Percentiles rank a stretch among this genome's conserved stretches.
phyloP scores from a whole-genome alignment of 257 asterid species.

The Asclepias syriaca region DNA sequence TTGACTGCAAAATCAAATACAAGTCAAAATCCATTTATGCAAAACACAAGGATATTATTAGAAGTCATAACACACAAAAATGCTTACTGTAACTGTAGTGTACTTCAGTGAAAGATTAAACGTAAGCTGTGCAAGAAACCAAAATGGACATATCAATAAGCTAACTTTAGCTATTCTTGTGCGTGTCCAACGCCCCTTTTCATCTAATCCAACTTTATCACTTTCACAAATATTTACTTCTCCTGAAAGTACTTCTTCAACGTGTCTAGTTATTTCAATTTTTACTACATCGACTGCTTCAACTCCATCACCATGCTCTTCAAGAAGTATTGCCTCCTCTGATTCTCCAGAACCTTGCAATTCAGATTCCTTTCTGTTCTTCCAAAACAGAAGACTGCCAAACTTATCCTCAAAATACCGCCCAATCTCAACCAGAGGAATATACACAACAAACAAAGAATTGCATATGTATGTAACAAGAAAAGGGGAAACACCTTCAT shows the following conservation, averaged over 20 bases:
- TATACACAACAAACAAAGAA: constrained; percentile 71
- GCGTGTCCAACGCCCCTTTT: constrained; percentile 91
- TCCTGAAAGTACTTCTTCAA: constrained; percentile 14
- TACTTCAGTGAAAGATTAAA: constrained; percentile 91
- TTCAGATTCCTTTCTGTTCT: constrained; percentile 20
- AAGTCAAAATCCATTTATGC: constrained; percentile 8
- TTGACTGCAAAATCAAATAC: constrained; percentile 50
- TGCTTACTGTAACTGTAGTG: constrained; percentile 86
- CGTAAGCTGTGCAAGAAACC: constrained; percentile 92
- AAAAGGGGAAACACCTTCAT: constrained; percentile 85
- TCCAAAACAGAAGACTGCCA: constrained; percentile 63
- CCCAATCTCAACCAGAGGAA: constrained; percentile 77
- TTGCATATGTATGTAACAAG: constrained; percentile 87
- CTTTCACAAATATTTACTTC: constrained; percentile 13
- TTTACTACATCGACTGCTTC: constrained; percentile 17
- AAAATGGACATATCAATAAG: constrained; percentile 81
- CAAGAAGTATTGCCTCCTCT: constrained; percentile 67
- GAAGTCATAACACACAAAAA: neutral
- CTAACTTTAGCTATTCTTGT: constrained; percentile 79
- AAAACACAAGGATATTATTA: neutral
- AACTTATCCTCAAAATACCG: constrained; percentile 67
- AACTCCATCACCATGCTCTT: constrained; percentile 20
- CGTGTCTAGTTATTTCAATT: constrained; percentile 14
- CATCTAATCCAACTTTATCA: constrained; percentile 46
- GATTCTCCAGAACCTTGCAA: constrained; percentile 34